phyloP scores from a whole-genome alignment of 805 yeast genomes.

The Lachancea nothofagi region DNA sequence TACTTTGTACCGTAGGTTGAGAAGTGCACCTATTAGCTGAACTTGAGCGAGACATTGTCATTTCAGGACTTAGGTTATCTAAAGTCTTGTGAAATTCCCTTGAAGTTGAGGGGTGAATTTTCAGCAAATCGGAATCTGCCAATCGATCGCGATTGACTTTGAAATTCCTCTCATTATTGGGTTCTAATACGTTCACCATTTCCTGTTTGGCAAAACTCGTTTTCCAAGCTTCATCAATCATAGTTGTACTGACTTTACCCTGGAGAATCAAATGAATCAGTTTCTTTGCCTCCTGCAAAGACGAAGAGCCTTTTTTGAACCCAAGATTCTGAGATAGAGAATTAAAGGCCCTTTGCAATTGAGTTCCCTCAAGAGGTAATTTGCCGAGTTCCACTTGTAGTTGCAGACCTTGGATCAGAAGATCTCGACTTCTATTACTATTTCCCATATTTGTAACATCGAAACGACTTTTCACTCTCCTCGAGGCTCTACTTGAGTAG shows the following conservation, averaged over 20 bases:
- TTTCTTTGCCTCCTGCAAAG: slow-evolving; percentile 9
- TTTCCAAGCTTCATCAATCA: slow-evolving; percentile 13
- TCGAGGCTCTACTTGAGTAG: not conserved
- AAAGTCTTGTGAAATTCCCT: slow-evolving; percentile 5
- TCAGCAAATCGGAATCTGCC: slow-evolving; percentile 8
- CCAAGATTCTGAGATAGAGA: not conserved
- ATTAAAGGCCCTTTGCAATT: not conserved
- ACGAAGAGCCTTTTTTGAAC: slow-evolving; percentile 1
- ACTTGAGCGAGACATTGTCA: not conserved
- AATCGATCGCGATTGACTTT: not conserved
- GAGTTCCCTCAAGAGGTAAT: not conserved
- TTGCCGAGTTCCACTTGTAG: not conserved
- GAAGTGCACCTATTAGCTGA: too few relatives aligned
- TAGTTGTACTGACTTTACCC: slow-evolving; percentile 15
- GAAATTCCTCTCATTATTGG: slow-evolving; percentile 2
- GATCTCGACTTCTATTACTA: not conserved
- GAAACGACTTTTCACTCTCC: not conserved
- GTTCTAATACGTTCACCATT: slow-evolving; percentile 15
- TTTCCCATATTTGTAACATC: not conserved
- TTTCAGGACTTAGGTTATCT: not conserved
- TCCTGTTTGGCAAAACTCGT: slow-evolving; percentile 1
- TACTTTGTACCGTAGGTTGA: not conserved
- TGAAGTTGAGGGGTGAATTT: slow-evolving; percentile 12
- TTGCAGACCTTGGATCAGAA: not conserved
- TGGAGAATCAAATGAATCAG: slow-evolving; percentile 16